Percentiles rank a stretch among this genome's conserved stretches.
phyloP scores from a whole-genome alignment of 176 grass and related monocot species.

The Zea luxurians region DNA sequence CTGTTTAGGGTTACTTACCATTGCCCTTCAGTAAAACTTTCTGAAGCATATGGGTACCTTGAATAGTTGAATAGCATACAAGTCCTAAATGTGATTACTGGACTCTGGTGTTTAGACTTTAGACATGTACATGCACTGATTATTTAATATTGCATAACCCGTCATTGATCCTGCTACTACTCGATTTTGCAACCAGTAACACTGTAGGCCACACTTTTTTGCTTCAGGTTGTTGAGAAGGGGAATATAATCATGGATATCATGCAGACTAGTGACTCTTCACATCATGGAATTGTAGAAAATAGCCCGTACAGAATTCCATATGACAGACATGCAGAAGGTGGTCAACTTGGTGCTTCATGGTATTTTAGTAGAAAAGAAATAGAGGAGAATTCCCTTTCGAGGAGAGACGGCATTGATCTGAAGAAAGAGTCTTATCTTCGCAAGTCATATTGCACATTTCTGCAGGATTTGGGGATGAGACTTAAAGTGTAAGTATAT shows the following conservation, averaged over 20 bases:
- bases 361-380: slow-evolving; percentile 89
- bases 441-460: slow-evolving; percentile 96
- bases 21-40: neutral
- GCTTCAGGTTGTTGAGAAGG: slow-evolving; percentile 31
- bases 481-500: slow-evolving; percentile 90
- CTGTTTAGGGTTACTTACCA: neutral
- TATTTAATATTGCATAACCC: neutral
- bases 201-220: slow-evolving; percentile 21
- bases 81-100: neutral
- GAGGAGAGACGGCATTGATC: slow-evolving; percentile 69
- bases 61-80: neutral
- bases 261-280: slow-evolving; percentile 53
- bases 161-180: neutral
- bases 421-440: slow-evolving; percentile 88
- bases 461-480: slow-evolving; percentile 90
- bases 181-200: slow-evolving; percentile 29
- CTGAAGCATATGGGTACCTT: neutral
- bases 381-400: slow-evolving; percentile 93
- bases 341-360: slow-evolving; percentile 64
- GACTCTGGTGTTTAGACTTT: neutral
- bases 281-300: slow-evolving; percentile 55
- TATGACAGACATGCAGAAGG: slow-evolving; percentile 53
- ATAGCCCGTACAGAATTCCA: slow-evolving; percentile 61
- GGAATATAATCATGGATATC: slow-evolving; percentile 39
- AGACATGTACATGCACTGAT: neutral